These are phyloP conservation scores for Phytophthora macrochlamydospora DNA, from an alignment of 352 stramenopile genomes.

Conservation along the genomic window DNA sequence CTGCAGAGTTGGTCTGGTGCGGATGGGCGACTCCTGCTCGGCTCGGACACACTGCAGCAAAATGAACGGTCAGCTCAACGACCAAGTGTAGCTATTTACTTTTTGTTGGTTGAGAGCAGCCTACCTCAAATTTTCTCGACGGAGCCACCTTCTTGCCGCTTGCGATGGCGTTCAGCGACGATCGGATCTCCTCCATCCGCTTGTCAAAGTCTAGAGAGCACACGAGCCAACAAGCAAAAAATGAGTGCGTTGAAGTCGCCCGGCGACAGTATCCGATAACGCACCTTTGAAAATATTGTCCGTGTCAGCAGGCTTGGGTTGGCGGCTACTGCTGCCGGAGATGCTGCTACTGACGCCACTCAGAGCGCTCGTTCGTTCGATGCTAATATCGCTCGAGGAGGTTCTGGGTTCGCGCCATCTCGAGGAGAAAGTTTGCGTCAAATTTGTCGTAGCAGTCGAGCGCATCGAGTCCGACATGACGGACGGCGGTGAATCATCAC, in stretches of 20 bases:
- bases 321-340: background rate
- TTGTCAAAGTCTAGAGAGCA: conserved; percentile 61
- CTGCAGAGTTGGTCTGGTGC: conserved; percentile 16
- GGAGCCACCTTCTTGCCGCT: conserved; percentile 22
- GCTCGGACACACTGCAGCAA: conserved; percentile 13
- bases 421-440: conserved; percentile 17
- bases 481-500: conserved; percentile 2
- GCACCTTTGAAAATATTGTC: conserved; percentile 38
- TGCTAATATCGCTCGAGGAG: conserved; percentile 13
- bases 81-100: conserved; percentile 8
- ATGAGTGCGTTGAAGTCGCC: conserved; percentile 14
- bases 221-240: conserved; percentile 9
- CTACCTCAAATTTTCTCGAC: conserved; percentile 26
- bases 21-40: conserved; percentile 18
- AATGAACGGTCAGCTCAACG: background rate
- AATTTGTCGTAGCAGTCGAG: conserved; percentile 12
- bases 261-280: conserved; percentile 5
- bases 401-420: conserved; percentile 1
- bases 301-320: conserved; percentile 1
- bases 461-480: conserved; percentile 9
- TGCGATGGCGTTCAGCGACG: conserved; percentile 63
- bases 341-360: conserved; percentile 11
- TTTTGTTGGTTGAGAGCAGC: conserved; percentile 15
- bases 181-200: conserved; percentile 75
- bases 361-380: background rate